phyloP scores from a whole-genome alignment of 2,329 filamentous ascomycete genomes.

The Helotiales sp. region DNA sequence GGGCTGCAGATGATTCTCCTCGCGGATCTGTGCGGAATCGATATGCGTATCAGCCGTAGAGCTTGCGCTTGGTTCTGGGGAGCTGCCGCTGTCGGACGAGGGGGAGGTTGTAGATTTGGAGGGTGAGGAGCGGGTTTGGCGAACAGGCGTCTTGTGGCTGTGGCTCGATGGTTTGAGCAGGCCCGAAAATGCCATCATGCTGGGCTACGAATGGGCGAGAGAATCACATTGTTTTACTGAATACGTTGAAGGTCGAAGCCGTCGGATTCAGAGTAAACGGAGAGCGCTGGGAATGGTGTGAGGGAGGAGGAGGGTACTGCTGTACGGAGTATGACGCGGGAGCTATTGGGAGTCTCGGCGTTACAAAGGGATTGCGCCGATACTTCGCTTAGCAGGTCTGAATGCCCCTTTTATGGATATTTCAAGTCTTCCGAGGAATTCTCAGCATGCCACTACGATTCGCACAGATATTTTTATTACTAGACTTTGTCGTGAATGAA shows the following conservation, averaged over 20 bases:
- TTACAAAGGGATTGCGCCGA: not conserved
- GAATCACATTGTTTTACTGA: constrained; percentile 26
- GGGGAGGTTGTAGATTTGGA: constrained; percentile 29
- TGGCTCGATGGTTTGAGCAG: constrained; percentile 47
- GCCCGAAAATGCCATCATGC: constrained; percentile 50
- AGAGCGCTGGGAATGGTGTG: not conserved
- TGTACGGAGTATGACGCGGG: no score
- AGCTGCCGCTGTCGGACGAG: constrained; percentile 35
- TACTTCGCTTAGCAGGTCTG: not conserved
- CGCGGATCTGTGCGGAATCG: constrained; percentile 42
- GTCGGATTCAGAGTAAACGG: not conserved
- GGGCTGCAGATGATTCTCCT: constrained; percentile 54
- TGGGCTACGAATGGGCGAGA: constrained; percentile 27
- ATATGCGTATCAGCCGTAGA: not conserved
- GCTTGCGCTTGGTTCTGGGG: constrained; percentile 20
- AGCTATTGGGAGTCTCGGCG: no score
- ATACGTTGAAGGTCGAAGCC: not conserved
- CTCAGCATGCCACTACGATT: no score
- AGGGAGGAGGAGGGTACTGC: not conserved
- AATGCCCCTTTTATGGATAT: not conserved
- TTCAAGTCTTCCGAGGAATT: not conserved
- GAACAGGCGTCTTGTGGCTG: constrained; percentile 23
- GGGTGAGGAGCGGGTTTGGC: constrained; percentile 27
- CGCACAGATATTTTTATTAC: no score
- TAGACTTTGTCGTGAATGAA: no score